Percentiles rank a stretch among this genome's conserved stretches.
These are phyloP conservation scores for Ceratocystis variospora DNA, from an alignment of 2,329 filamentous ascomycete species.

Conservation along the genomic window DNA sequence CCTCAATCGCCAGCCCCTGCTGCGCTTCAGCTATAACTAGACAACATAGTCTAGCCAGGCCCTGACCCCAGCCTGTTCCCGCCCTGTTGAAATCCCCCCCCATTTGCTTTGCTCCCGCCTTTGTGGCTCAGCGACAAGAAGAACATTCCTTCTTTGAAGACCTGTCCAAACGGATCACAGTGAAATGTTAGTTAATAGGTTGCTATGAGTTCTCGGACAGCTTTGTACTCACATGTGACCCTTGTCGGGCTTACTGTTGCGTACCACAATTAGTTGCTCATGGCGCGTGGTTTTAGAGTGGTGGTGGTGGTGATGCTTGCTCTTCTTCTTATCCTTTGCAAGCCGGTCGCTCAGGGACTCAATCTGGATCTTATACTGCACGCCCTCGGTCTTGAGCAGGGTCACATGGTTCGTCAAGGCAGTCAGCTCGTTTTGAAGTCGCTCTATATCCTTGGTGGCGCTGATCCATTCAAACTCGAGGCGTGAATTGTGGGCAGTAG, in stretches of 20 bases:
- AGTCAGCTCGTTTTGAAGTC: constrained; percentile 10
- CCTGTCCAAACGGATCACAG: constrained; percentile 8
- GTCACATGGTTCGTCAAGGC: constrained; percentile 13
- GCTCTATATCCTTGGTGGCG: constrained; percentile 9
- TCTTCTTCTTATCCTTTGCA: constrained; percentile 12
- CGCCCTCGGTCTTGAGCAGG: constrained; percentile 12
- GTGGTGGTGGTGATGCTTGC: constrained; percentile 7
- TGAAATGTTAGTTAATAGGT: constrained; percentile 8
- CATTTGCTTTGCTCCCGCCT: not conserved
- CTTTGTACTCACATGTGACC: constrained; percentile 12
- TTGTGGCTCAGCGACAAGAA: constrained; percentile 25
- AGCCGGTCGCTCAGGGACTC: constrained; percentile 15
- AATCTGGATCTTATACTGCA: constrained; percentile 18
- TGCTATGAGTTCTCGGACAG: constrained; percentile 10
- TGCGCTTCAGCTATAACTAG: too few relatives aligned
- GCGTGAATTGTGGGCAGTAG: not conserved
- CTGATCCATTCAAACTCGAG: constrained; percentile 14
- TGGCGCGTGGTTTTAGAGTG: constrained; percentile 13
- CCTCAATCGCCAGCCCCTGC: too few relatives aligned
- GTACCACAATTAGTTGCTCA: constrained; percentile 17
- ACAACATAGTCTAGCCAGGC: not conserved
- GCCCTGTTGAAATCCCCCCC: not conserved
- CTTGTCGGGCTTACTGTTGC: constrained; percentile 12
- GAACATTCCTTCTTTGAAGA: constrained; percentile 18
- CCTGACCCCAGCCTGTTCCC: not conserved